Percentiles rank a stretch among this genome's conserved stretches.
Conservation (phyloP, 306 rosid species). For the Alnus glutinosa region DNA sequence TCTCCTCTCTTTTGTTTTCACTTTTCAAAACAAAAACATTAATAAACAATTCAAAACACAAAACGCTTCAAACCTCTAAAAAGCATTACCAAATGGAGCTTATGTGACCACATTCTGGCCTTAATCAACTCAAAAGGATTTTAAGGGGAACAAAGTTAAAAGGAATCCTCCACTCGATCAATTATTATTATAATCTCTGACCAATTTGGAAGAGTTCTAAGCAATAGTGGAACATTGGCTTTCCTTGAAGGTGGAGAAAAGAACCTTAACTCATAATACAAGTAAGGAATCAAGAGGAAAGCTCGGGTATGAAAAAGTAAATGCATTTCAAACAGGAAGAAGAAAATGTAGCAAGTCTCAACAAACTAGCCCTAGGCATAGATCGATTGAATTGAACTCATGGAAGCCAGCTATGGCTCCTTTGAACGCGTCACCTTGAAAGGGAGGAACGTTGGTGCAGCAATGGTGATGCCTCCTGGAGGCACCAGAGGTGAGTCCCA, state of each 20-base stretch:
- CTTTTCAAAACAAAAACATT: no score
- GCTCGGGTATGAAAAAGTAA: neutral
- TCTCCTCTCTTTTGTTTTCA: no score
- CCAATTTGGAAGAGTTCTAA: no score
- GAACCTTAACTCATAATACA: conserved; percentile 19
- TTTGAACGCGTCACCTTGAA: conserved; percentile 25
- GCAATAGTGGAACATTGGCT: conserved; percentile 2
- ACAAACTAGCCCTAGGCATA: neutral
- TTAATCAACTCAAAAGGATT: neutral
- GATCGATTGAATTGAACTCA: neutral
- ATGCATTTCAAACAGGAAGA: neutral
- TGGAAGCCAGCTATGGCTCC: conserved; percentile 9
- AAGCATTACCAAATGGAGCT: no score
- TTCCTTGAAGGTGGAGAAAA: conserved; percentile 10
- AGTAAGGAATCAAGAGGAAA: conserved; percentile 30
- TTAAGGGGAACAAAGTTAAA: neutral
- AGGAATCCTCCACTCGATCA: neutral
- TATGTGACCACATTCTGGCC: neutral
- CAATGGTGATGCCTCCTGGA: conserved; percentile 12
- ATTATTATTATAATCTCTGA: no score
- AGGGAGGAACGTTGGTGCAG: conserved; percentile 48
- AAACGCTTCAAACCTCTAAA: no score
- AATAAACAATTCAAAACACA: no score
- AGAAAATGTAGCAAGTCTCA: neutral
- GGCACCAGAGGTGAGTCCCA: conserved; percentile 10